Percentiles rank a stretch among this genome's conserved stretches.
These are phyloP conservation scores for Phylloporus sp. DNA, from an alignment of 768 basidiomycete species.

Conservation along the genomic window DNA sequence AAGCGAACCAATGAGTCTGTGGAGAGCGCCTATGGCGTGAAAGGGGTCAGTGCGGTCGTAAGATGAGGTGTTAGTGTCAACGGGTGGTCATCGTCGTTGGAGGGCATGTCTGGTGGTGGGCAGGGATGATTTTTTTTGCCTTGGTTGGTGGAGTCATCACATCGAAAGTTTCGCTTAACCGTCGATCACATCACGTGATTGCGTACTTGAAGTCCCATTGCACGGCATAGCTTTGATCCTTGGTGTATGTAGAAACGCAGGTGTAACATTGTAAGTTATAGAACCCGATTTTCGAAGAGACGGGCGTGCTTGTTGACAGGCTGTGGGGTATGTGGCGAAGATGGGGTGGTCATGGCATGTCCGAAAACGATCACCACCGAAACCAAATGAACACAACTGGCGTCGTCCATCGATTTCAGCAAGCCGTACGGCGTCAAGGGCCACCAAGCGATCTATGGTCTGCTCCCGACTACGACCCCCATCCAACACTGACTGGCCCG, in stretches of 20 bases:
- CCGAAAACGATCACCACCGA: no score
- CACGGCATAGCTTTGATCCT: no score
- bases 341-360: no score
- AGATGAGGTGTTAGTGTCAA: constrained; percentile 40
- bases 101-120: not conserved
- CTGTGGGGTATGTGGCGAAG: no score
- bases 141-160: constrained; percentile 15
- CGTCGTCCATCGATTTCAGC: constrained; percentile 16
- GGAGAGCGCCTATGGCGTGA: constrained; percentile 52
- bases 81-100: constrained; percentile 6
- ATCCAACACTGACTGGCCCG: not conserved
- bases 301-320: no score
- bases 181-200: no score
- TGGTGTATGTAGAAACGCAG: no score
- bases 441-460: constrained; percentile 18
- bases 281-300: no score
- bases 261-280: no score
- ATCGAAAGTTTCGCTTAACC: no score
- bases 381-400: no score
- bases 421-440: constrained; percentile 6
- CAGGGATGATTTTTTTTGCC: constrained; percentile 9
- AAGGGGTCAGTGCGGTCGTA: constrained; percentile 63
- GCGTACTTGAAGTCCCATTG: no score
- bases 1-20: constrained; percentile 50
- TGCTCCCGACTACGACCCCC: not conserved